Base-by-base conservation (phyloP, 805 yeast species). In the Ogataea nakhonphanomensis region DNA sequence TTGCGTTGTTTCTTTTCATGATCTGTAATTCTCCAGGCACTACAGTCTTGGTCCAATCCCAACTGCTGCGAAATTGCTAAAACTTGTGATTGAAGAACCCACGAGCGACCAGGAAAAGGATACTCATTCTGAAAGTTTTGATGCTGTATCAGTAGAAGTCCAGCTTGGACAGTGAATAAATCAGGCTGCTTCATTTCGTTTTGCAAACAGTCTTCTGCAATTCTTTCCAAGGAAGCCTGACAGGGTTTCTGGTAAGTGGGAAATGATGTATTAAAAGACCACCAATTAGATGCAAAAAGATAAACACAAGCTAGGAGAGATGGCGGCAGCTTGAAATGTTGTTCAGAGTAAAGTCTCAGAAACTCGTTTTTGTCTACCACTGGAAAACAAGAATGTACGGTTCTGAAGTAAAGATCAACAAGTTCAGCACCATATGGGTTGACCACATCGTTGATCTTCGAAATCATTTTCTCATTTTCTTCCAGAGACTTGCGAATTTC, bases 221-320 rank as follows among this genome's bases (percentile, higher is more conserved):
- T 65, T 62, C 54, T 37, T 28, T 50, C 48, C 22, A 48, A 24
- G 9, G 46, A 41, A 12, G 33, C 33, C 22, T 46, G 53, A 2
- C 50, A 44, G 2, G 48, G 50, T 30, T 41, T 46, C 3, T 33
- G 20, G 13, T 25, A 25, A 10, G 43, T 20, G 5, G 50, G 37
- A 17, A 46, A 25, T 15, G 36, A 35, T 7, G 50, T 33, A 30
- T 48, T 48, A 33, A 45, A 48, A 2, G 50, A 39, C 95, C 95
- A 86, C 88, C 91, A 84, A 54, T 83, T 85, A 27, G 83, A 67
- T 0, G 95, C 91, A 39, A 86, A 64, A 3, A 83, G 77, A 54
- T 88, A 87, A 0, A 87, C 88, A 0, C 93, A 80, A 0, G 95
- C 95, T 28, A 88, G 65, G 32, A 87, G 61, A 0, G 95, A 90